Evolutionary conservation across 139 green algal genomes (phyloP).

Genomic region (Auxenochlorella pyrenoidosa): DNA sequence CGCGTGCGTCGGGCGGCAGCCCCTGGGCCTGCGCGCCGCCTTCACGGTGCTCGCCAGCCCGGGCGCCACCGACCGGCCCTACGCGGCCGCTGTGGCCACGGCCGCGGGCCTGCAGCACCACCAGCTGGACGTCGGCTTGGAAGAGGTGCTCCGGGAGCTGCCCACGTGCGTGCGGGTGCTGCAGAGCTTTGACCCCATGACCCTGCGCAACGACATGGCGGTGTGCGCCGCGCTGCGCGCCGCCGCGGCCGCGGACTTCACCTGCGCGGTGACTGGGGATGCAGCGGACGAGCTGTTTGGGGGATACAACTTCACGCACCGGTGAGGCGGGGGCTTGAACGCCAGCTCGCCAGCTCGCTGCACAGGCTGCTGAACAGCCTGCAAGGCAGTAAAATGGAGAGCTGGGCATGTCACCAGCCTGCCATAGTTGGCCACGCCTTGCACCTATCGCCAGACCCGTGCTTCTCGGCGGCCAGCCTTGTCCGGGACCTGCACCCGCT

Average conservation of each 20-base stretch:
- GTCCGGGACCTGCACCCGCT: not conserved
- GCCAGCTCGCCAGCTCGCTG: too few relatives aligned
- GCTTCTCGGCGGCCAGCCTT: not conserved
- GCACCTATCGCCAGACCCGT: too few relatives aligned
- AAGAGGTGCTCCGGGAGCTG: not conserved
- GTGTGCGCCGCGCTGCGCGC: conserved; percentile 40
- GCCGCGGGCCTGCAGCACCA: conserved; percentile 19
- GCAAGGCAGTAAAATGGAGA: too few relatives aligned
- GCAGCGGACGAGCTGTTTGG: conserved; percentile 55
- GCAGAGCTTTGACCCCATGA: conserved; percentile 30
- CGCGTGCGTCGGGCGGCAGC: not conserved
- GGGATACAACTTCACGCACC: conserved; percentile 42
- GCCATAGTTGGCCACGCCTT: too few relatives aligned
- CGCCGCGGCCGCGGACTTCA: conserved; percentile 39
- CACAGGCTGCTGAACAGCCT: too few relatives aligned
- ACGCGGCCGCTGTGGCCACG: not conserved
- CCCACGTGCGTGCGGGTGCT: conserved; percentile 21
- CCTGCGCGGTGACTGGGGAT: conserved; percentile 50
- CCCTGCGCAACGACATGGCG: conserved; percentile 1
- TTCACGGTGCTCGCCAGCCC: conserved; percentile 12
- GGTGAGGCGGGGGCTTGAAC: not conserved
- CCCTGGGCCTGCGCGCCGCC: conserved; percentile 1
- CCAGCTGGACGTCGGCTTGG: not conserved
- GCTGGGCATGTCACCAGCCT: too few relatives aligned
- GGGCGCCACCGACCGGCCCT: conserved; percentile 3